These are phyloP conservation scores for Dryas integrifolia DNA, from an alignment of 331 rosid genomes.

Conservation along the genomic window DNA sequence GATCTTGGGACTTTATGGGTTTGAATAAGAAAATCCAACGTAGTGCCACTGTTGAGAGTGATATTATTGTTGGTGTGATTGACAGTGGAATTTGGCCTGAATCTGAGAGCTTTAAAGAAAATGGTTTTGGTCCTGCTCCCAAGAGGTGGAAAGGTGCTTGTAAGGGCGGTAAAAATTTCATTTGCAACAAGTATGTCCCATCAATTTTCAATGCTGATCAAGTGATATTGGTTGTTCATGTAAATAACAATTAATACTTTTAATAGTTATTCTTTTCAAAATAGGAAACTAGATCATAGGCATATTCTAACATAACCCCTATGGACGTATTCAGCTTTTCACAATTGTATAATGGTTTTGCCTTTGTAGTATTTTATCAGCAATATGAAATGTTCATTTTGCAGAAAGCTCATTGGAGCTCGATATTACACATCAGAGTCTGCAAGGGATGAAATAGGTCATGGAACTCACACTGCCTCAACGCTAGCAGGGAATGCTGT, in stretches of 20 bases:
- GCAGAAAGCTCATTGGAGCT: conserved; percentile 43
- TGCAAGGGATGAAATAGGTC: conserved; percentile 34
- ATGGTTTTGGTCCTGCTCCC: conserved; percentile 44
- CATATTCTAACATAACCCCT: no score
- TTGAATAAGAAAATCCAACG: conserved; percentile 11
- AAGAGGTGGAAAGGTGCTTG: conserved; percentile 45
- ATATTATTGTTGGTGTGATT: conserved; percentile 37
- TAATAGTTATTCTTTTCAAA: no score
- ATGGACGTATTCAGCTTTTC: no score
- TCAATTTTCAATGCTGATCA: no score
- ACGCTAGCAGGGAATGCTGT: conserved; percentile 42
- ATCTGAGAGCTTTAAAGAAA: conserved; percentile 37
- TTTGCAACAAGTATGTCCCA: conserved; percentile 35
- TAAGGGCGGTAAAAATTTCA: conserved; percentile 32
- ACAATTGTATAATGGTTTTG: no score
- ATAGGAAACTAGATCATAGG: no score
- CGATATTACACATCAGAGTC: neutral
- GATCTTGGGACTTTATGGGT: conserved; percentile 56
- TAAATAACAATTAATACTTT: no score
- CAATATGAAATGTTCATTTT: neutral
- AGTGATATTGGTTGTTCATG: no score
- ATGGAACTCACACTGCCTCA: conserved; percentile 50
- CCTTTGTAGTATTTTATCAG: neutral
- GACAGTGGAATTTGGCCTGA: conserved; percentile 54
- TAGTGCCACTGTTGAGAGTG: conserved; percentile 27